Base-by-base conservation (phyloP, 257 asterid species). In the Cynanchum wilfordii region DNA sequence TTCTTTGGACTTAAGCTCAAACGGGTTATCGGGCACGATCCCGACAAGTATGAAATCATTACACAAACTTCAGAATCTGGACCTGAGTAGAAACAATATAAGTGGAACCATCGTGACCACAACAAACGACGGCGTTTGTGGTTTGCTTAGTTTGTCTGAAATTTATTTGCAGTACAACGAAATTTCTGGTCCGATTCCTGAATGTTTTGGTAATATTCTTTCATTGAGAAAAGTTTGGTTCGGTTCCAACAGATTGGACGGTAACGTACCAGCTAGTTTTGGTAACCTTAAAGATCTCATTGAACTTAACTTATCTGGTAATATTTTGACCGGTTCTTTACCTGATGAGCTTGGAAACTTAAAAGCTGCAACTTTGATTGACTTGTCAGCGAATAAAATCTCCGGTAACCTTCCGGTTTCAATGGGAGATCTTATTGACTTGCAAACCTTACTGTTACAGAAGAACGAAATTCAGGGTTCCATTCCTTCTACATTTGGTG, bases 321-420 rank as follows among this genome's bases (percentile, higher is more conserved):
- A 71, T 15, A 16, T 13, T 1, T 54, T 77, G 11, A 65, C 6
- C 24, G 76, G 76, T 0, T 42, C 68, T 0, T 15, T 71, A 12
- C 63, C 76, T 16, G 13, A 10, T 0, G 69, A 71, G 27, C 15
- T 71, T 7, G 64, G 69, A 9, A 77, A 77, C 2, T 8, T 71
- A 0, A 49, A 66, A 17, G 69, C 30, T 17, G 25, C 50, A 25
- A 64, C 10, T 7, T 13, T 7, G 3, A 49, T 77, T 0, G 76
- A 77, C 16, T 15, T 77, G 16, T 77, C 80, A 16, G 22, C 10
- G 5, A 77, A 77, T 71, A 24, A 24, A 2, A 17, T 71, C 3
- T 64, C 69, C 0, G 69, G 70, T 16, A n/a, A 6, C 56, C 6
- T 51, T 51, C 56, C 56, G 4, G 20, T 6, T 19, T 51, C 56